Base-by-base conservation (phyloP, 108 stramenopile species). In the Chaetoceros tenuissimus region DNA sequence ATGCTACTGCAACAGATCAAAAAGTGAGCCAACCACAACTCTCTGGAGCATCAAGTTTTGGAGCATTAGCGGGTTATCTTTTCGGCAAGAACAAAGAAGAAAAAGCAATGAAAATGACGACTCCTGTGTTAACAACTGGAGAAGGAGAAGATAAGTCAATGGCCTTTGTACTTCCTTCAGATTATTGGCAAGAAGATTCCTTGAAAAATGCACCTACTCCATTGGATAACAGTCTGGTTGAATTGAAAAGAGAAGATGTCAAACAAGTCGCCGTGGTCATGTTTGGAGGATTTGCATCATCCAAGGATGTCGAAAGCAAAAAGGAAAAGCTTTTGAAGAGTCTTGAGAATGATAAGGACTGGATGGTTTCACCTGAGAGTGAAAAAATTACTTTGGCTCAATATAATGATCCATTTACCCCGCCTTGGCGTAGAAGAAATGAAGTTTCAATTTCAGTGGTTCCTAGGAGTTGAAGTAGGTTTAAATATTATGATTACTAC, bases 321-420 rank as follows among this genome's bases (percentile, higher is more conserved):
- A 75, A 66, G 40, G 64, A 64, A 24, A 49, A 87, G 59, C 68
- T 94, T 46, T 24, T 67, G 19, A 54, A 67, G 1, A 56, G 66
- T 40, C 20, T 95, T 48, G 48, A 61, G 27, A 49, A 30, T 13
- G 75, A 75, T 30, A 53, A 68, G 24, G 57, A 68, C 3, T 74
- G 77, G 72, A 21, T 34, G 30, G 53, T 62, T 5, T 62, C 40
- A 1, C 28, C 59, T 19, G 66, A 64, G 1, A 48, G 24, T 16
- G 55, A 62, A 2, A 44, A 64, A 10, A 67, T 74, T 7, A 68
- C 69, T 3, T 51, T 84, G 16, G 82, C 94, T 3, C 94, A 94
- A 61, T 97, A 97, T 74, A 97, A 97, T 56, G 94, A 95, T 57
- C 96, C 96, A 2, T 97, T 96, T 60, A 96, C 96, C 0, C 83